Evolutionary conservation across 176 grass and related monocot species (phyloP).

Genomic region (Musa troglodytarum): DNA sequence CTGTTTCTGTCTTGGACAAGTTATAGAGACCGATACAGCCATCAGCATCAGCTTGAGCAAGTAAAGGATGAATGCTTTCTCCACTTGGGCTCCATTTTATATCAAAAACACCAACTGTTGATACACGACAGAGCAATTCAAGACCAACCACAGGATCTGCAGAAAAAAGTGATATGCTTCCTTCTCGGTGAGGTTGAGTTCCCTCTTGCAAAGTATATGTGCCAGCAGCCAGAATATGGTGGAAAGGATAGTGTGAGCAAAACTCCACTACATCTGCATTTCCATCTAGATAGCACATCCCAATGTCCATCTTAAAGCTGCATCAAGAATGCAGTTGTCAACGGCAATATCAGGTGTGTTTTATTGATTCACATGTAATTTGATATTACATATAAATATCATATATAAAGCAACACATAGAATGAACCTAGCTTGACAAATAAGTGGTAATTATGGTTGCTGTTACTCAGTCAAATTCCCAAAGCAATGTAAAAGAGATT

Average conservation of each 20-base stretch:
- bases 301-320: slow-evolving; percentile 58
- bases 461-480: no score
- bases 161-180: slow-evolving; percentile 64
- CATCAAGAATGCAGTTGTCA: neutral
- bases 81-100: slow-evolving; percentile 69
- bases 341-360: no score
- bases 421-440: no score
- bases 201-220: slow-evolving; percentile 82
- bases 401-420: no score
- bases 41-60: slow-evolving; percentile 79
- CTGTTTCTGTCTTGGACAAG: slow-evolving; percentile 27
- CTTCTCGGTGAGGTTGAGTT: slow-evolving; percentile 33
- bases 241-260: slow-evolving; percentile 52
- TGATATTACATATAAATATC: no score
- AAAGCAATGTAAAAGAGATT: no score
- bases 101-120: slow-evolving; percentile 64
- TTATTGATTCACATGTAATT: no score
- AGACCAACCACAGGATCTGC: slow-evolving; percentile 21
- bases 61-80: slow-evolving; percentile 26
- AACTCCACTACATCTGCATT: slow-evolving; percentile 88
- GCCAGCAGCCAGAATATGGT: slow-evolving; percentile 55
- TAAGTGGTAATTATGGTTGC: no score
- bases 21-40: slow-evolving; percentile 43
- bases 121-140: slow-evolving; percentile 41
- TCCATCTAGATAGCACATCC: slow-evolving; percentile 56